Conservation (phyloP, 139 green algal species). For the Eudorina sp. region DNA sequence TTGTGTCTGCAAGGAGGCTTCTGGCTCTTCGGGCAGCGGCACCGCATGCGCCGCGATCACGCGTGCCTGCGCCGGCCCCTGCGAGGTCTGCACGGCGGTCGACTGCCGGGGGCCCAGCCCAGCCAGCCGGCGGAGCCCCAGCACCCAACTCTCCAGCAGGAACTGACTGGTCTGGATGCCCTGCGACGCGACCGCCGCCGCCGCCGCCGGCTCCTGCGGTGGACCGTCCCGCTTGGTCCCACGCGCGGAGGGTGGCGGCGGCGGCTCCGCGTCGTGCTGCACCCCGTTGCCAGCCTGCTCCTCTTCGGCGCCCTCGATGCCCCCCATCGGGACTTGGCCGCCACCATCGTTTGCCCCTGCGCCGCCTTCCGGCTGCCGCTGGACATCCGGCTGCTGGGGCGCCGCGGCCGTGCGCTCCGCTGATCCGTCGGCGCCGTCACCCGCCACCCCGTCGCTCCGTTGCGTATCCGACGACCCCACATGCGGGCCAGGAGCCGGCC, state of each 20-base stretch:
- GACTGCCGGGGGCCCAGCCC: background rate
- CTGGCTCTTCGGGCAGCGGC: background rate
- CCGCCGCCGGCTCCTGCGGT: background rate
- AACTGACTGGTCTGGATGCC: background rate
- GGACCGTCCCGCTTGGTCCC: background rate
- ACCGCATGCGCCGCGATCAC: background rate
- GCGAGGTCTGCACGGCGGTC: background rate
- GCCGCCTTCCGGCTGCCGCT: background rate
- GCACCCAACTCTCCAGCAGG: background rate
- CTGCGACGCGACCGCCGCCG: background rate
- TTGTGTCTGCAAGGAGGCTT: background rate
- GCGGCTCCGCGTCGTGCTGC: background rate
- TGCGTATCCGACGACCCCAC: too few species aligned
- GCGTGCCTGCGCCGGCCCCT: background rate
- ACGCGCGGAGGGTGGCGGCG: background rate
- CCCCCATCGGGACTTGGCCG: background rate
- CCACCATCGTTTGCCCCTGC: background rate
- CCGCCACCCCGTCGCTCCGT: too few species aligned
- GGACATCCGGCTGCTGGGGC: background rate
- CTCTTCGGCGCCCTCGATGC: background rate
- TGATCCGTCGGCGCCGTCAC: too few species aligned
- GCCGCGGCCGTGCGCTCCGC: too few species aligned
- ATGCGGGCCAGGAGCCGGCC: too few species aligned
- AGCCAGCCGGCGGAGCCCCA: too few species aligned
- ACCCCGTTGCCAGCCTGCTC: background rate